Base-by-base conservation (phyloP, 2,329 filamentous ascomycete species). In the Claviceps sp. region DNA sequence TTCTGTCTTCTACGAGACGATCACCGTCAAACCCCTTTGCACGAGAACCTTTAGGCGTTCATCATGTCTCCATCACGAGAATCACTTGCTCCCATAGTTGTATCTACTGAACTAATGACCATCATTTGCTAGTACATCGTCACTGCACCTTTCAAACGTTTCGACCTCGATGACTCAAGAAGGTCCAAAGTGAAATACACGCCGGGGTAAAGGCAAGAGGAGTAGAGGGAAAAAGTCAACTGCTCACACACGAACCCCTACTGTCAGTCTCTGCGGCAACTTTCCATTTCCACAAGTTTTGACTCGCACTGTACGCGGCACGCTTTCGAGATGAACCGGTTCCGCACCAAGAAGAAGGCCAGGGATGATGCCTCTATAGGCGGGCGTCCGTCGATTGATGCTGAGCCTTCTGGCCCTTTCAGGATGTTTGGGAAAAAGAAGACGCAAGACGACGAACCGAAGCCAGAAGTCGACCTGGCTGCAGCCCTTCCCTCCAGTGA, bases 401-500 rank as follows among this genome's bases (percentile, higher is more conserved):
- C 73, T 14, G 80, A 80, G 49, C 72, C 72, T 1, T 71, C 75
- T 0, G 66, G 71, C 52, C 68, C 76, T 7, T 79, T 81, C 46
- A 72, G 72, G 43, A 70, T 75, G 47, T 84, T 83, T 57, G 70
- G 76, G 53, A 76, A 74, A 57, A 72, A 80, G 59, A 82, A 80
- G 62, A 62, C 69, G 0, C 71, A 68, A 10, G 76, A 76, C 19
- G 75, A 75, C 46, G 79, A 82, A 59, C 70, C 72, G 46, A 85
- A 83, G 63, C 74, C 72, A 54, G 78, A 87, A 56, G 68, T 96
- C 47, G 85, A 97, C 61, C 72, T 97, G 13, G 67, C 81, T 2
- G 73, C 73, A 13, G 90, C 82, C 1, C 73, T 98, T 2, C 93
- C 93, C 1, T 76, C 89, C 0, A 83, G 73, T 47, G 89, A 97